Evolutionary conservation across 768 basidiomycete genomes (phyloP).

Genomic region (Rhizopogon rudus): DNA sequence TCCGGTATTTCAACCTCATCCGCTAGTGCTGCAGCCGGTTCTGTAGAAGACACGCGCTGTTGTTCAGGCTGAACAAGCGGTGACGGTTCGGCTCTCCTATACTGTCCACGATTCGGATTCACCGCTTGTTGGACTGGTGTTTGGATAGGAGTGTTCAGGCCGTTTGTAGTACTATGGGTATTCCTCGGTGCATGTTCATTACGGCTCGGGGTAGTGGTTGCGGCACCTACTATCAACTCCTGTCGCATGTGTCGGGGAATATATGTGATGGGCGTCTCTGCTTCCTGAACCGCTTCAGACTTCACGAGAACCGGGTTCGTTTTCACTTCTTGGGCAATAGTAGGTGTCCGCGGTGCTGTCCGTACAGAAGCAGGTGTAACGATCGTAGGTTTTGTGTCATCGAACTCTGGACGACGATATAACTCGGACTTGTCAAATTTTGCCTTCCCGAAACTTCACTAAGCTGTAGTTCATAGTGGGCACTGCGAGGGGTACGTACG

Average conservation of each 20-base stretch:
- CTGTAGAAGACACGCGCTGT: slow-evolving; percentile 8
- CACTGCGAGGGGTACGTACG: slow-evolving; percentile 41
- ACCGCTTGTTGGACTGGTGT: slow-evolving; percentile 18
- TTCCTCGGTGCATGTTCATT: not conserved
- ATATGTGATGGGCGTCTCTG: slow-evolving; percentile 24
- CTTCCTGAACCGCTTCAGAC: slow-evolving; percentile 9
- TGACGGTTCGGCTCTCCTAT: slow-evolving; percentile 1
- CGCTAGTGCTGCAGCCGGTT: not conserved
- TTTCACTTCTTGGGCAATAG: not conserved
- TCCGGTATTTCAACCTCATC: slow-evolving; percentile 4
- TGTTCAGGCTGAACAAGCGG: slow-evolving; percentile 11
- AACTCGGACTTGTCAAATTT: slow-evolving; percentile 67
- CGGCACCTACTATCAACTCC: slow-evolving; percentile 11
- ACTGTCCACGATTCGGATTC: slow-evolving; percentile 3
- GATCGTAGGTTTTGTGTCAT: slow-evolving; percentile 35
- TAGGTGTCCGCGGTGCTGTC: not conserved
- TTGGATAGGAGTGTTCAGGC: slow-evolving; percentile 31
- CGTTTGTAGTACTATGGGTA: slow-evolving; percentile 1
- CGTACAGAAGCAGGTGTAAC: not conserved
- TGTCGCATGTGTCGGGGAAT: slow-evolving; percentile 38
- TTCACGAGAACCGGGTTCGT: slow-evolving; percentile 8
- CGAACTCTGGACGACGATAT: slow-evolving; percentile 67
- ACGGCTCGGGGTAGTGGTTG: not conserved
- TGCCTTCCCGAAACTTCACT: slow-evolving; percentile 31
- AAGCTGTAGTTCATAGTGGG: not conserved